Evolutionary conservation across 805 yeast genomes (phyloP).

Genomic region (Schwanniomyces vanrijiae): DNA sequence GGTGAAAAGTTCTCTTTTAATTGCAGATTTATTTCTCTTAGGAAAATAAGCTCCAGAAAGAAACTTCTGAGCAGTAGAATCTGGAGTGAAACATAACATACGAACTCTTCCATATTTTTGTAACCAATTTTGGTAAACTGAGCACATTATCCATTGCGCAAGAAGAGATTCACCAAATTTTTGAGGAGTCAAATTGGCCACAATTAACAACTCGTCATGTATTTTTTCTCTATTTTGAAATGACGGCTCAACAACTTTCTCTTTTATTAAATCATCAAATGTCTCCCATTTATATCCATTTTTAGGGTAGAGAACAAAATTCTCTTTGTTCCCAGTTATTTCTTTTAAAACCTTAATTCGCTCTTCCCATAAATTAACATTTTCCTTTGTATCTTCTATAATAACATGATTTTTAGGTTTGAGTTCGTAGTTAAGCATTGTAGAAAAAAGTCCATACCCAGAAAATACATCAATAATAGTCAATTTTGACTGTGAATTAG

Average conservation of each 20-base stretch:
- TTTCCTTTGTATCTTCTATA: conserved; percentile 49
- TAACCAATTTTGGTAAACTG: conserved; percentile 71
- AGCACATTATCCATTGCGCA: conserved; percentile 73
- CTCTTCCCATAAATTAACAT: conserved; percentile 26
- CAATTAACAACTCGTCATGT: conserved; percentile 54
- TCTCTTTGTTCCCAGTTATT: conserved; percentile 26
- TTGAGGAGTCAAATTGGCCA: conserved; percentile 56
- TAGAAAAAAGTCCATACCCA: conserved; percentile 60
- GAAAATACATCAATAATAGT: conserved; percentile 62
- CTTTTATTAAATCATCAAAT: conserved; percentile 48
- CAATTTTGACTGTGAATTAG: conserved; percentile 31
- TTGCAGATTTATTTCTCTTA: conserved; percentile 60
- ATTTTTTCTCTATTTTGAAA: conserved; percentile 34
- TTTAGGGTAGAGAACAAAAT: conserved; percentile 28
- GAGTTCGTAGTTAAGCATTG: conserved; percentile 58
- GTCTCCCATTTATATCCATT: conserved; percentile 75
- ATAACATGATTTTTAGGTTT: conserved; percentile 65
- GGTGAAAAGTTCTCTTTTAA: conserved; percentile 64
- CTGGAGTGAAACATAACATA: conserved; percentile 68
- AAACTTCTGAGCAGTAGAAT: conserved; percentile 51
- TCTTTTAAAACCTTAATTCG: conserved; percentile 21
- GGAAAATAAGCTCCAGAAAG: conserved; percentile 53
- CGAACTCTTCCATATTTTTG: conserved; percentile 69
- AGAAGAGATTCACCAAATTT: conserved; percentile 64
- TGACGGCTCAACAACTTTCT: conserved; percentile 38